Evolutionary conservation across 805 yeast species (phyloP), one percentile per base, ranked within the genome.

Genomic region (Suhomyces tanzawaensis): DNA sequence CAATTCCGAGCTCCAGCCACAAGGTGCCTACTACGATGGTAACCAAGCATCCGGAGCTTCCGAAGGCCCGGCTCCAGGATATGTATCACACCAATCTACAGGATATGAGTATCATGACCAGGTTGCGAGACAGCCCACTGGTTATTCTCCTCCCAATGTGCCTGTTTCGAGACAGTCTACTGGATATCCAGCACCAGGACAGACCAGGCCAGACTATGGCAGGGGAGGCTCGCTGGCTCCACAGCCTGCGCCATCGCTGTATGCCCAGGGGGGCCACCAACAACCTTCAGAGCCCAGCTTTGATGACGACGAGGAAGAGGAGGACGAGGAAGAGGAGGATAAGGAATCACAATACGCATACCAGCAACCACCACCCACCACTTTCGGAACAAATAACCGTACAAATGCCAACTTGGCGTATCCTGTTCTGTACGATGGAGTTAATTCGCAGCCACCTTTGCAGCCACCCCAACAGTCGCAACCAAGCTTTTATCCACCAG

Each of bases 261-360:
- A 21, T 21, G 24, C 9, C 24, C 7, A 21, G 9, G 11, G 24
- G 9, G 24, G 9, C 22, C 37, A 36, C 36, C 35, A 33, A 3
- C 37, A 38, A 18, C 46, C 46, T 2, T 42, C 46, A 12, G 46
- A 34, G 34, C 46, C 46, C n/a, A 24, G 17, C 7, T 39, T 39
- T 22, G 39, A 19, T 16, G 18, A 24, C 7, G 45, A 42, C 12
- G 45, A 38, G 9, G 42, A 35, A 15, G 39, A 36, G 8, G 35
- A 28, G 18, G 36, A 24, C 3, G 26, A 25, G 13, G 19, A 24
- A 16, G 29, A 15, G 11, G 17, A 25, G 7, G 19, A 22, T 11
- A 25, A n/a, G 9, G 23, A 21, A 21, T 21, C 23, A 7, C 23
- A 23, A 25, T 19, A 25, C 32, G 18, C 39, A 3, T 29, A 26